Evolutionary conservation across 495 filamentous ascomycete genomes (phyloP), one percentile per base, ranked within the genome.

Genomic region (Penicillium crystallinum): DNA sequence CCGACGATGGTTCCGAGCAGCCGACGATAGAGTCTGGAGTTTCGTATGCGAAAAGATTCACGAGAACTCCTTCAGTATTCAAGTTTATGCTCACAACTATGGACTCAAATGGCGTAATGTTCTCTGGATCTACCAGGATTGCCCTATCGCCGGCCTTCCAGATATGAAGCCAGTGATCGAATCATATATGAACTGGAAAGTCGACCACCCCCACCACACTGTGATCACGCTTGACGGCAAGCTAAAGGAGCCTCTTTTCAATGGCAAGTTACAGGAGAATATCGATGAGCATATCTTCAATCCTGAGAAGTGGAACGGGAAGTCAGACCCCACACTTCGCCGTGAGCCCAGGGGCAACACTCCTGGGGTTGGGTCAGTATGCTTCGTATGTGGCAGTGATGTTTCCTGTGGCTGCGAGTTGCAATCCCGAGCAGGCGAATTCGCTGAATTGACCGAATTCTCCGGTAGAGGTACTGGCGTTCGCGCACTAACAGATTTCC

Each of bases 381-480:
- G 46, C 9, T 0, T 25, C 14, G 3, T 63, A 8, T 73, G 69
- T 22, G 39, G 21, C 0, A 55, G 56, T 3, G 0, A 2, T 0
- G 17, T 41, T 0, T 15, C 21, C 15, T 70, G 67, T 52, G 14
- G 49, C 1, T 70, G 70, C 46, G 18, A 29, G 3, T 3, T 63
- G 10, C 15, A 41, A 10, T 17, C 46, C 6, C 38, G 56, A 1
- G 41, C 59, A 4, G 64, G 55, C 21, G 60, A 60, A 4, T 31
- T 72, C 29, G 48, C 72, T 3, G 70, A 76, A 51, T 55, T 76
- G 2, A 43, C 55, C 10, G 67, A 74, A 22, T 66, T 59, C 23
- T 54, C 54, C 18, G 11, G 14, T 2, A 67, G 53, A 37, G 71
- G 71, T n/a, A 55, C 59, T 10, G 72, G 71, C 0, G 57, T 75